Percentiles rank a stretch among this genome's conserved stretches.
Conservation (phyloP, 2,329 filamentous ascomycete genomes). For the Penicillium sp. region DNA sequence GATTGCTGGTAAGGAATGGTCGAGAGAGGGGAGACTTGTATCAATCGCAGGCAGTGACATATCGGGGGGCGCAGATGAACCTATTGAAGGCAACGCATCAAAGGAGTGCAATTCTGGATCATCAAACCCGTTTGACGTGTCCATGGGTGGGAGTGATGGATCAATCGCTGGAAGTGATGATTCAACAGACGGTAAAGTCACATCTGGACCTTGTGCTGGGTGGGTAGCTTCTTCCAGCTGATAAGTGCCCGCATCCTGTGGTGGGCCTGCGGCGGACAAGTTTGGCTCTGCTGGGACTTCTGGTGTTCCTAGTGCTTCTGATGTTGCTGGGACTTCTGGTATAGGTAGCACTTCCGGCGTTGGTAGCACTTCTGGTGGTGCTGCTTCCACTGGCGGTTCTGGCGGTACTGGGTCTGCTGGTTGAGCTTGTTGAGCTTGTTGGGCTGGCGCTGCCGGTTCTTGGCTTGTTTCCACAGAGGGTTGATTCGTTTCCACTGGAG, state of each 20-base stretch:
- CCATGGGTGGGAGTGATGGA: conserved; percentile 20
- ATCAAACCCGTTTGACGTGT: conserved; percentile 28
- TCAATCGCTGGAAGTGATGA: conserved; percentile 29
- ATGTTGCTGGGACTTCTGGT: not conserved
- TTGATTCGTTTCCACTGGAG: conserved; percentile 15
- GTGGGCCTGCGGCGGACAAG: not conserved
- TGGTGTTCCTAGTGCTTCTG: not conserved
- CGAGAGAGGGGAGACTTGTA: conserved; percentile 27
- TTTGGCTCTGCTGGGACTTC: conserved; percentile 3
- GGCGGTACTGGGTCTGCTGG: not conserved
- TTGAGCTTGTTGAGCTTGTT: not conserved
- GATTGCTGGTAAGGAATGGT: conserved; percentile 31
- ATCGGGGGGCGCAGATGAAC: conserved; percentile 21
- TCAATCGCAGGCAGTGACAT: conserved; percentile 29
- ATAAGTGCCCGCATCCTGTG: conserved; percentile 1
- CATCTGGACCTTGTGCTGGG: conserved; percentile 10
- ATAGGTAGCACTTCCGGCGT: not conserved
- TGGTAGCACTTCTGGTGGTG: not conserved
- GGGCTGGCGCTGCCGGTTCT: not conserved
- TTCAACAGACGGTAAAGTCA: conserved; percentile 17
- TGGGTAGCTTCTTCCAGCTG: conserved; percentile 2
- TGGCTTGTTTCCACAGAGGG: not conserved
- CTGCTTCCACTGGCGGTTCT: not conserved
- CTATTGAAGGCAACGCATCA: conserved; percentile 24
- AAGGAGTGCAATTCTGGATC: conserved; percentile 29